A percentile compares a stretch with the other conserved stretches of the same genome.
Conservation (phyloP, 768 basidiomycete genomes). For the Lactarius sp. region DNA sequence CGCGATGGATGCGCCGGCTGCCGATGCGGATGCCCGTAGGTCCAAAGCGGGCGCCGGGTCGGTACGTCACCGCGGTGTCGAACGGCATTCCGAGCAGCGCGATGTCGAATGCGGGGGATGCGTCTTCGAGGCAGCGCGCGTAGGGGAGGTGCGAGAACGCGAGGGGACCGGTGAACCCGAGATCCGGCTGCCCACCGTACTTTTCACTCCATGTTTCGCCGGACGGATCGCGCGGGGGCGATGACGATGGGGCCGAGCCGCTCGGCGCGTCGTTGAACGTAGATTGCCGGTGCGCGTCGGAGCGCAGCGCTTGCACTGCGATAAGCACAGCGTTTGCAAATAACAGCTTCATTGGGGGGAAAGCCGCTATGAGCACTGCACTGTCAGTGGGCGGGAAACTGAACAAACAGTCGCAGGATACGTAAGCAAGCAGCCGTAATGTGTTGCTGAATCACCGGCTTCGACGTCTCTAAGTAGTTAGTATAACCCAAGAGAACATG, state of each 20-base stretch:
- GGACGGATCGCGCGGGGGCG: neutral
- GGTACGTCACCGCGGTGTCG: constrained; percentile 54
- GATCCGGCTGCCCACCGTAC: constrained; percentile 72
- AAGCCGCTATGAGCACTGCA: too few relatives aligned
- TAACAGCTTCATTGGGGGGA: neutral
- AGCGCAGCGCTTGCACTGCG: neutral
- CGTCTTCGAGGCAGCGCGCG: constrained; percentile 60
- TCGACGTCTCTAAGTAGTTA: neutral
- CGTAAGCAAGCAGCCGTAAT: too few relatives aligned
- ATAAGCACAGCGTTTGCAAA: neutral
- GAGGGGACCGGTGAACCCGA: constrained; percentile 72
- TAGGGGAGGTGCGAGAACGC: constrained; percentile 83
- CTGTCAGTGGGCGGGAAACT: too few relatives aligned
- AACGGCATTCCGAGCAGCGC: constrained; percentile 80
- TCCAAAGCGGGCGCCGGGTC: constrained; percentile 77
- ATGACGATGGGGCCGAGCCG: neutral
- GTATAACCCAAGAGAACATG: constrained; percentile 49
- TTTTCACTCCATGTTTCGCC: constrained; percentile 50
- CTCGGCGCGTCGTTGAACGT: neutral
- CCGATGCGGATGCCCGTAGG: constrained; percentile 82
- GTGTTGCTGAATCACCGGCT: neutral
- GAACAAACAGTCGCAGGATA: too few relatives aligned
- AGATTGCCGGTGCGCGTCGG: constrained; percentile 6
- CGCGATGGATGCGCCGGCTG: constrained; percentile 57
- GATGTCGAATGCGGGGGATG: constrained; percentile 55